Base-by-base conservation (phyloP, 192 early-diverging fungal species). In the Coemansia sp. region DNA sequence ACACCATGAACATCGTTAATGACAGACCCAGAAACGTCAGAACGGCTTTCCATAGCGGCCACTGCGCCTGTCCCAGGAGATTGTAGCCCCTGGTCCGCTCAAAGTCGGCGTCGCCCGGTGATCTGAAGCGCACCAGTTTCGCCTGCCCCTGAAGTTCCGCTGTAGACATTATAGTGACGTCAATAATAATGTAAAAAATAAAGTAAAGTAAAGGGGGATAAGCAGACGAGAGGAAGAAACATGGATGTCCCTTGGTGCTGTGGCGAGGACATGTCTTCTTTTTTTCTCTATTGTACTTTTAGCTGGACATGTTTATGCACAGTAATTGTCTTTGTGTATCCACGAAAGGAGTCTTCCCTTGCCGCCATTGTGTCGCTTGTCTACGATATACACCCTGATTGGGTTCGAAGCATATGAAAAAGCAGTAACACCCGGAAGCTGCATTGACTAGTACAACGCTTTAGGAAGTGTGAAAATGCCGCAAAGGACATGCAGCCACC, bases 1-100 rank as follows among this genome's bases (percentile, higher is more conserved):
- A 86, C 0, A 88, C 88, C 33, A 94, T 84, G 63, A 94, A 90
- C 64, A 92, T 83, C 6, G 83, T 84, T 13, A 92, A 63, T 4
- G 83, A 77, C 29, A 94, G 78, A 0, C 79, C 84, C 3, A 57
- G 11, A 27, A 79, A 79, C 16, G 68, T 62, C 14, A 48, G 44
- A 2, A 69, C 35, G 6, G 70, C 63, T 34, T 78, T 78, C 41
- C 57, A 37, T n/a, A 24, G 1, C n/a, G 66, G 36, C 81, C 81
- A 83, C 19, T 68, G 72, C 16, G 62, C 62, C 63, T 83, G 81
- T 2, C 81, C 81, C 9, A 83, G 64, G 11, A 83, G 62, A 51
- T 83, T 83, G 33, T 45, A 60, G 39, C 63, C 46, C 53, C 59
- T 59, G 34, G 61, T 36, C 13, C 53, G 50, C 56, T 51, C 62